These are phyloP conservation scores for Amanita molliuscula DNA, from an alignment of 768 basidiomycete genomes.

Conservation along the genomic window DNA sequence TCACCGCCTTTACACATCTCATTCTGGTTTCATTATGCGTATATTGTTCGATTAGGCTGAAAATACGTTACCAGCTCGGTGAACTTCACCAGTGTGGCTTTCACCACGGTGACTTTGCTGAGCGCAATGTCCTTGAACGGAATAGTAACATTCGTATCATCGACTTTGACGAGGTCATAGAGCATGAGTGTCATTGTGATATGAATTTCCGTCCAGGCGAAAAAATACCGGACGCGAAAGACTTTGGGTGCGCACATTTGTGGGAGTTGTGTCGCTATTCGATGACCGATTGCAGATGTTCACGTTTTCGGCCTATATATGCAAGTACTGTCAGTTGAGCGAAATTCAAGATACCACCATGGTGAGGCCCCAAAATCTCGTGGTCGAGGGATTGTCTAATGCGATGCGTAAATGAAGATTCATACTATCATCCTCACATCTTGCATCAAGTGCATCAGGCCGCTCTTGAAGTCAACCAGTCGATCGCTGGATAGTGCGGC, in stretches of 20 bases:
- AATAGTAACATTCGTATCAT: slow-evolving; percentile 28
- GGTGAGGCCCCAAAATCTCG: slow-evolving; percentile 24
- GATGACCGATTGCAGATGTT: slow-evolving; percentile 47
- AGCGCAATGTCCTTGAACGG: slow-evolving; percentile 26
- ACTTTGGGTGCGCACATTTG: slow-evolving; percentile 22
- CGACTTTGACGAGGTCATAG: no score
- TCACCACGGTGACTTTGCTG: slow-evolving; percentile 30
- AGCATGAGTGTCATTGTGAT: slow-evolving; percentile 18
- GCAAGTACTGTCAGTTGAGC: slow-evolving; percentile 48
- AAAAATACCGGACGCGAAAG: slow-evolving; percentile 14
- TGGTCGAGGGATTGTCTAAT: neutral
- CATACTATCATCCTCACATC: slow-evolving; percentile 63
- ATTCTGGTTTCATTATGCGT: neutral
- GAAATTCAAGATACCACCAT: slow-evolving; percentile 42
- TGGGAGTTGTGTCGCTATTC: slow-evolving; percentile 21
- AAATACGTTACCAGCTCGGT: slow-evolving; percentile 21
- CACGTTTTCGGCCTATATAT: slow-evolving; percentile 62
- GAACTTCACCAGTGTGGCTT: slow-evolving; percentile 24
- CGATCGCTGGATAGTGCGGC: slow-evolving; percentile 15
- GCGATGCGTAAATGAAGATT: slow-evolving; percentile 15
- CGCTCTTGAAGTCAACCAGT: slow-evolving; percentile 35
- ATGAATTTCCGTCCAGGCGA: slow-evolving; percentile 20
- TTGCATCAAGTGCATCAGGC: slow-evolving; percentile 59
- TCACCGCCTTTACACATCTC: slow-evolving; percentile 1
- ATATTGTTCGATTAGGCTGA: slow-evolving; percentile 15